Base-by-base conservation (phyloP, 2,329 filamentous ascomycete species). In the Fusarium fujikuroi region DNA sequence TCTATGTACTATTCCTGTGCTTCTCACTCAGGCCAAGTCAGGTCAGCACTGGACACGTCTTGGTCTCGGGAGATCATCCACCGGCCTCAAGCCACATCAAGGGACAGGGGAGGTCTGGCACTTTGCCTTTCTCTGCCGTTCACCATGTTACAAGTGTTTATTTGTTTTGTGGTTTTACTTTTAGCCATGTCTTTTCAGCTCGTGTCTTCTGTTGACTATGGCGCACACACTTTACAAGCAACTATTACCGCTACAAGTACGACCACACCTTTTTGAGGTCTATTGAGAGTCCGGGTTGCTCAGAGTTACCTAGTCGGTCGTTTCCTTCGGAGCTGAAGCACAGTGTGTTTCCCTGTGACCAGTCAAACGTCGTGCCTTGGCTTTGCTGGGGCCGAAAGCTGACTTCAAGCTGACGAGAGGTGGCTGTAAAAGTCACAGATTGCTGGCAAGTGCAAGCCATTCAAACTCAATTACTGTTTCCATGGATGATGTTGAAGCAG, bases 331-430 rank as follows among this genome's bases (percentile, higher is more conserved):
- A 47, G 25, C 54, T 58, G 52, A 56, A 58, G 65, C 70, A 73
- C 69, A 69, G 71, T 74, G 71, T 60, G 59, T 59, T 15, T 53
- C 43, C 10, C n/a, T 32, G 15, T 14, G 25, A 30, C 62, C 71
- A 73, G 54, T 68, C 28, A 68, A 42, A 63, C 11, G 40, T 65
- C 36, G 47, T 60, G 68, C 62, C 70, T 64, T 49, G 47, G 49
- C 46, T 59, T 40, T 60, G 49, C 39, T 59, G 28, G 34, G 61
- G 53, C 71, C 60, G 71, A 62, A 14, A 74, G 63, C 61, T 72
- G 71, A 74, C 71, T 72, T 74, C 63, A 72, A 44, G 63, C 71
- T 73, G 71, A 74, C 71, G 71, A 73, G 72, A 62, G 47, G 71
- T 72, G 71, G 71, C 63, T 69, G 56, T 30, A 39, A 39, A 40